These are phyloP conservation scores for Amborella trichopoda DNA, from an alignment of 164 flowering plant genomes.

Conservation along the genomic window DNA sequence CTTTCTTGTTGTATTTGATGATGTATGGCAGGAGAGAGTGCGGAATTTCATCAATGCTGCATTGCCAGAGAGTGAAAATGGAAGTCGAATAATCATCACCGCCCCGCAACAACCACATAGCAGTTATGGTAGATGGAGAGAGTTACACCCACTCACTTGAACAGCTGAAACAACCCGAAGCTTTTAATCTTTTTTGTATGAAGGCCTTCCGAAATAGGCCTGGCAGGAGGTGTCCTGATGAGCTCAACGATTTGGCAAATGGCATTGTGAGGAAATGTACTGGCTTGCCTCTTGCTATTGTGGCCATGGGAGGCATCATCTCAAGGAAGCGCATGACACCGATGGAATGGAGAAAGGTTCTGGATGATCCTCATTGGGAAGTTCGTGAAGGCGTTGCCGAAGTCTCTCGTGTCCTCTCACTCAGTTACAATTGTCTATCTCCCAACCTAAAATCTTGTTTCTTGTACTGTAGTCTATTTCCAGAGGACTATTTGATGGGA, in stretches of 20 bases:
- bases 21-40: constrained; percentile 18
- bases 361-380: neutral
- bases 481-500: neutral
- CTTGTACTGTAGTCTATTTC: neutral
- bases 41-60: constrained; percentile 18
- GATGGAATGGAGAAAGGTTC: neutral
- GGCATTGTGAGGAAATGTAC: constrained; percentile 3
- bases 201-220: constrained; percentile 7
- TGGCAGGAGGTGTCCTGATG: neutral
- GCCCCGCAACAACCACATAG: constrained; percentile 10
- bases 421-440: neutral
- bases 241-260: constrained; percentile 1
- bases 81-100: constrained; percentile 30
- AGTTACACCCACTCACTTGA: neutral
- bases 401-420: neutral
- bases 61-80: constrained; percentile 14
- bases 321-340: neutral
- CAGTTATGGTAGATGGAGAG: constrained; percentile 1
- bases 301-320: constrained; percentile 9
- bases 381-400: neutral
- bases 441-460: neutral
- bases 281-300: constrained; percentile 19
- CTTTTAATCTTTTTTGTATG: constrained; percentile 23
- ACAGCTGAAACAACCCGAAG: constrained; percentile 5
- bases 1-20: constrained; percentile 26